These are phyloP conservation scores for Primulina tabacum DNA, from an alignment of 257 asterid genomes.

Conservation along the genomic window DNA sequence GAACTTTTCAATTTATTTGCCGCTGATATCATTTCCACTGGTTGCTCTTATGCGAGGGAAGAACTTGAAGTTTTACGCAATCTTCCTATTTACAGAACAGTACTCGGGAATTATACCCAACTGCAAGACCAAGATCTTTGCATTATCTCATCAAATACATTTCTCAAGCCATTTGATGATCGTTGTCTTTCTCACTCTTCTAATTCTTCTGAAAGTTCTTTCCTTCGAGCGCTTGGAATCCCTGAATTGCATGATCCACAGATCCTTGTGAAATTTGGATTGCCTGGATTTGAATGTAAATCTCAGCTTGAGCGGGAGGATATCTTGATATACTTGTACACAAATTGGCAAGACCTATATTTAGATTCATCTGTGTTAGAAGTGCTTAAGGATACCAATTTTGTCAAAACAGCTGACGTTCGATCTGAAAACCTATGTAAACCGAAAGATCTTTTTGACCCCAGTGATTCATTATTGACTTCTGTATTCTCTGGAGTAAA, in stretches of 20 bases:
- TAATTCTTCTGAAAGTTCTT: conserved; percentile 56
- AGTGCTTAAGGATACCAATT: conserved; percentile 69
- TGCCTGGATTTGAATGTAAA: conserved; percentile 74
- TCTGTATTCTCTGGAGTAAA: conserved; percentile 79
- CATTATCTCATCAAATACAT: conserved; percentile 78
- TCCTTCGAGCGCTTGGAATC: conserved; percentile 83
- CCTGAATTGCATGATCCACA: conserved; percentile 79
- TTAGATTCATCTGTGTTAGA: conserved; percentile 65
- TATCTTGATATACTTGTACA: conserved; percentile 71
- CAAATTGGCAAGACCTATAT: conserved; percentile 83
- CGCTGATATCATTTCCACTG: conserved; percentile 54
- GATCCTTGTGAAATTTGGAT: conserved; percentile 75
- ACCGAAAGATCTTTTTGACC: conserved; percentile 83
- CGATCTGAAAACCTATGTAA: conserved; percentile 48
- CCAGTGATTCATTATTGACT: conserved; percentile 69
- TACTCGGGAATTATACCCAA: conserved; percentile 63
- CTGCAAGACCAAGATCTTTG: conserved; percentile 63
- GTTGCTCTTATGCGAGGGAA: conserved; percentile 59
- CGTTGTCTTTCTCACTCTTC: conserved; percentile 64
- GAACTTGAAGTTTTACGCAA: conserved; percentile 74
- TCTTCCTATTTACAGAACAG: conserved; percentile 85
- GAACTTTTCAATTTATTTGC: conserved; percentile 73
- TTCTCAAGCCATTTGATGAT: conserved; percentile 79
- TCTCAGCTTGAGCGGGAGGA: conserved; percentile 78
- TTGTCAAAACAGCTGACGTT: conserved; percentile 81